Evolutionary conservation across 75 land plant genomes (phyloP).

Genomic region (Cryptomeria japonica): DNA sequence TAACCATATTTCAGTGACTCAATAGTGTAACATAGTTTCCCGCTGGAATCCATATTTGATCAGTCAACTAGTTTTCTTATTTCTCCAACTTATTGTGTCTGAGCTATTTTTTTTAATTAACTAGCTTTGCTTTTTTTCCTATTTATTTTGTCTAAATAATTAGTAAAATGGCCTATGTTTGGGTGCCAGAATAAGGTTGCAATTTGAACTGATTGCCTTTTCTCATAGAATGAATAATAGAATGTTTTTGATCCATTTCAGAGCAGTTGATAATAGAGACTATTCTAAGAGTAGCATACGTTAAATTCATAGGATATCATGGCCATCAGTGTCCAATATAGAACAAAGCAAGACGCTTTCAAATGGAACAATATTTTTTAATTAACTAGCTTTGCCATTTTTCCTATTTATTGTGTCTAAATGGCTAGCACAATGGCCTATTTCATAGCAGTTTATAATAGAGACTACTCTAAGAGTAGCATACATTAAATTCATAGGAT

Average conservation of each 20-base stretch:
- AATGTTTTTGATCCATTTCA: background rate
- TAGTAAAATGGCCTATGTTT: background rate
- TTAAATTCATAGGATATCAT: no score
- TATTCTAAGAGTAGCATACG: background rate
- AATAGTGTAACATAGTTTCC: background rate
- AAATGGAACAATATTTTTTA: no score
- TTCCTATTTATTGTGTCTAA: no score
- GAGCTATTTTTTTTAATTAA: background rate
- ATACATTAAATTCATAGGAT: no score
- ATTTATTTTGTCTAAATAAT: background rate
- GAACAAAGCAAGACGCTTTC: no score
- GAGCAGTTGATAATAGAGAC: background rate
- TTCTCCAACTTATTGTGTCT: conserved; percentile 1
- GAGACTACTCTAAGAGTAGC: no score
- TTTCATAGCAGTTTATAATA: no score
- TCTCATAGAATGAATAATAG: background rate
- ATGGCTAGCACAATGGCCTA: no score
- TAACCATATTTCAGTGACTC: no score
- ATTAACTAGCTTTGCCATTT: no score
- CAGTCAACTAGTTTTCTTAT: background rate
- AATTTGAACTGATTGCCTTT: background rate
- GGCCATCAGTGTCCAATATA: no score
- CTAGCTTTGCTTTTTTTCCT: background rate
- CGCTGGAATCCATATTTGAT: background rate
- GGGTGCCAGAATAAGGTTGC: background rate